Evolutionary conservation across 768 basidiomycete genomes (phyloP), one percentile per base, ranked within the genome.

Genomic region (Boletus edulis): DNA sequence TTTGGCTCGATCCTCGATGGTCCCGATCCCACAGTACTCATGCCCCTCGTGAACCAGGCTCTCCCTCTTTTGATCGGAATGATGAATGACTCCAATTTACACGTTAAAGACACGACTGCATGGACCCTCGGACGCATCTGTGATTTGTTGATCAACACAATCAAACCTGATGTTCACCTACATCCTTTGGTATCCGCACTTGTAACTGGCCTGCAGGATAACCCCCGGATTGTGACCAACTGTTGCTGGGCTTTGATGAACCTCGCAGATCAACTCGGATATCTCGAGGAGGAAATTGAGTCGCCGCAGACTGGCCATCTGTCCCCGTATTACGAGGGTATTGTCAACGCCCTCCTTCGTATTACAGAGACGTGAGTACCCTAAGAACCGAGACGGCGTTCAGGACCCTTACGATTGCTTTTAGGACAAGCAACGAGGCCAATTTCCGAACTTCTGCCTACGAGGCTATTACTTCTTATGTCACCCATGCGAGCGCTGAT

Each of bases 221-320:
- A 79, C 59, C 87, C 94, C 3, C 78, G 94, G 20, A 94, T 98
- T 59, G 83, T 90, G 24, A 84, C 92, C 35, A 96, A 96, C 73
- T 96, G 92, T 71, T 97, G 94, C 66, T 97, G 96, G 90, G 91
- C 90, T 11, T 73, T 99, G 62, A 96, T 92, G 90, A 98, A 96
- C 72, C 77, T 99, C 32, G 89, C 91, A 11, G 90, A 97, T 68
- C 94, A 97, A 63, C 79, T 97, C 15, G 87, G 86, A 5, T 84
- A 83, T 56, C 77, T 81, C 43, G 87, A 89, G 56, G 81, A 86
- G 5, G 78, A 79, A 3, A 82, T 84, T 20, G 76, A 76, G n/a
- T 65, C 78, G 37, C 69, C 75, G 17, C 76, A 75, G 47, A 81
- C 76, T 15, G 85, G 86, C 18, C 82, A 85, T n/a, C 73, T 99